Conservation (phyloP, 371 early-diverging fungal species). For the Actinomucor elegans region DNA sequence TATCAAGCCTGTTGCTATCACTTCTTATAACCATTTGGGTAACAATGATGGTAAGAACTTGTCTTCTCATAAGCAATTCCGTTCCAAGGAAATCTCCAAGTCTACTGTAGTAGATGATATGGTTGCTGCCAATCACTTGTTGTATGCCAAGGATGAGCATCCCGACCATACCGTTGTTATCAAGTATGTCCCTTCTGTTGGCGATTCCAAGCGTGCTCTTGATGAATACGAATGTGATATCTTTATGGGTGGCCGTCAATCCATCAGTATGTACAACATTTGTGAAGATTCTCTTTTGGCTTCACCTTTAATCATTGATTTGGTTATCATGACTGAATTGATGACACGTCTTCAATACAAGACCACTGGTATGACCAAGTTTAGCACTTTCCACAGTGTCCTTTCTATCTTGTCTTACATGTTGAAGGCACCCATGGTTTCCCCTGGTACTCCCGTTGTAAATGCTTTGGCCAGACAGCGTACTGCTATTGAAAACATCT, state of each 20-base stretch:
- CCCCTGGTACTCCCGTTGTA: constrained; percentile 90
- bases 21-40: constrained; percentile 97
- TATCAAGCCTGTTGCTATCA: constrained; percentile 96
- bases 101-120: constrained; percentile 97
- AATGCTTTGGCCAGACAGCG: constrained; percentile 95
- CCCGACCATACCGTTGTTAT: constrained; percentile 97
- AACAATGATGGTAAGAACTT: constrained; percentile 99
- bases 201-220: constrained; percentile 96
- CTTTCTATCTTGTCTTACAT: constrained; percentile 87
- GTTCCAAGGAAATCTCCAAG: constrained; percentile 98
- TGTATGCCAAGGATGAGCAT: constrained; percentile 88
- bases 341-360: constrained; percentile 93
- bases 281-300: constrained; percentile 98
- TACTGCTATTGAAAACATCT: constrained; percentile 92
- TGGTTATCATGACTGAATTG: constrained; percentile 91
- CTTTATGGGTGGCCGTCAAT: constrained; percentile 97
- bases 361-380: constrained; percentile 66
- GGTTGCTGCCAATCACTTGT: constrained; percentile 90
- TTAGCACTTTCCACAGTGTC: constrained; percentile 88
- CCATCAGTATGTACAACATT: constrained; percentile 94
- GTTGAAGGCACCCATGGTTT: constrained; percentile 93
- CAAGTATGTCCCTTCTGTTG: constrained; percentile 96
- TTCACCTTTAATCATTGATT: constrained; percentile 93
- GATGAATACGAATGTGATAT: constrained; percentile 98
- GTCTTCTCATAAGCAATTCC: constrained; percentile 95